phyloP scores from a whole-genome alignment of 176 grass and related monocot species.

The Dactylis glomerata region DNA sequence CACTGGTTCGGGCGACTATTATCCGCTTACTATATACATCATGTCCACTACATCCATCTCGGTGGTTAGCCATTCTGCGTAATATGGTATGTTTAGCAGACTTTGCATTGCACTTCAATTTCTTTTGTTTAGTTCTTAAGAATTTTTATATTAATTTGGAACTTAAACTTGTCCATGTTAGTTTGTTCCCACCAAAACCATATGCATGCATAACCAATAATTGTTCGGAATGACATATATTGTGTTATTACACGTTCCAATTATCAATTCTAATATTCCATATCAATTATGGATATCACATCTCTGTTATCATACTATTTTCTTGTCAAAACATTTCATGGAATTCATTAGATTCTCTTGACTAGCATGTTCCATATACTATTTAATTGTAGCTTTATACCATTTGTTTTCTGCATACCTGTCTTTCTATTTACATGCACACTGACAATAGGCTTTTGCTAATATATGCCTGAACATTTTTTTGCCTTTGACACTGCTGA shows the following conservation, averaged over 20 bases:
- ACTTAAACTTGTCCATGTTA: slow-evolving; percentile 7
- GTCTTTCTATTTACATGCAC: background rate
- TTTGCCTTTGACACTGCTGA: background rate
- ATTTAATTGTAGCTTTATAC: slow-evolving; percentile 3
- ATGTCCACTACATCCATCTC: slow-evolving; percentile 73
- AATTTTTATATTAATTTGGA: background rate
- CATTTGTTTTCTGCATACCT: background rate
- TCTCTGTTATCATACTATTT: background rate
- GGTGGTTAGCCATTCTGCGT: slow-evolving; percentile 73
- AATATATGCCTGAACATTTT: background rate
- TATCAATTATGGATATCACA: background rate
- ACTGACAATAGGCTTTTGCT: background rate
- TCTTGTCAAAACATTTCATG: background rate
- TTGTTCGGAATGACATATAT: background rate
- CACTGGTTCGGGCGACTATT: slow-evolving; percentile 90
- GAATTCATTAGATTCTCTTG: slow-evolving; percentile 26
- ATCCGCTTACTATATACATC: slow-evolving; percentile 83
- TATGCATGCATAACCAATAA: background rate
- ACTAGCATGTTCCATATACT: slow-evolving; percentile 5
- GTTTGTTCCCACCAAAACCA: background rate
- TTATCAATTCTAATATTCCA: background rate
- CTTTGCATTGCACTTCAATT: slow-evolving; percentile 6
- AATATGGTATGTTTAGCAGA: slow-evolving; percentile 57
- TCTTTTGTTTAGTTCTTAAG: background rate
- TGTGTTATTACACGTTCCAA: background rate